Conservation (phyloP, 352 stramenopile genomes). For the Globisporangium echinulatum region DNA sequence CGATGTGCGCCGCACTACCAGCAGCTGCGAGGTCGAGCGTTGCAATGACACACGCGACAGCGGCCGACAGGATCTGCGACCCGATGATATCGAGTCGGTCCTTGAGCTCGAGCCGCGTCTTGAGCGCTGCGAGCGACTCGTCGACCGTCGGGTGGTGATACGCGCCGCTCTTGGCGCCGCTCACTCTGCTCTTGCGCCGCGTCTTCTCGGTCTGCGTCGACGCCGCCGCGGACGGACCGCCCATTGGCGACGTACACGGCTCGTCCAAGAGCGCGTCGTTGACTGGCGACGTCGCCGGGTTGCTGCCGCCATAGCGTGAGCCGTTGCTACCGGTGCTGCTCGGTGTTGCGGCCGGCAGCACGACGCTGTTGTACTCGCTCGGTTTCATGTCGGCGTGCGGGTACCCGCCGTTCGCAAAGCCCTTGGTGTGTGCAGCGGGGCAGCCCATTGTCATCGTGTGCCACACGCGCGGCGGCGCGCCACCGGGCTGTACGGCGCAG, state of each 20-base stretch:
- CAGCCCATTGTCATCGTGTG: constrained; percentile 87
- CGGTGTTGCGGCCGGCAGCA: not conserved
- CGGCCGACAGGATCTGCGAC: constrained; percentile 68
- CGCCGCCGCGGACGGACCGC: constrained; percentile 12
- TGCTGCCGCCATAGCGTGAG: not conserved
- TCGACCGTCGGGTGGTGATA: constrained; percentile 8
- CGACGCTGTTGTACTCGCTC: not conserved
- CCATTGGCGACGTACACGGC: constrained; percentile 22
- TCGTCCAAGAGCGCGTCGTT: constrained; percentile 28
- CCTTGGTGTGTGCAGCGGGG: constrained; percentile 72
- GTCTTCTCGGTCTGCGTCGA: constrained; percentile 20
- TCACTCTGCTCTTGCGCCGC: constrained; percentile 12
- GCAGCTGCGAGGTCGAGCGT: constrained; percentile 55
- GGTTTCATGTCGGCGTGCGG: constrained; percentile 15
- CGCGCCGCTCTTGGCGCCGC: constrained; percentile 9
- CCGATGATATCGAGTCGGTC: constrained; percentile 67
- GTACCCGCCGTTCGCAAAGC: constrained; percentile 67
- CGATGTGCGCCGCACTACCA: constrained; percentile 50
- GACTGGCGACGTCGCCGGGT: constrained; percentile 19
- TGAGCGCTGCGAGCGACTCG: constrained; percentile 51
- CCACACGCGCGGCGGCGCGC: constrained; percentile 44
- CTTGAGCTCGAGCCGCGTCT: constrained; percentile 58
- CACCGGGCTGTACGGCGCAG: constrained; percentile 37
- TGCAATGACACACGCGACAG: constrained; percentile 55
- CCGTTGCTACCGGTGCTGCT: constrained; percentile 1